Evolutionary conservation across 2,329 filamentous ascomycete genomes (phyloP), one percentile per base, ranked within the genome.

Genomic region (Apiospora arundinis): DNA sequence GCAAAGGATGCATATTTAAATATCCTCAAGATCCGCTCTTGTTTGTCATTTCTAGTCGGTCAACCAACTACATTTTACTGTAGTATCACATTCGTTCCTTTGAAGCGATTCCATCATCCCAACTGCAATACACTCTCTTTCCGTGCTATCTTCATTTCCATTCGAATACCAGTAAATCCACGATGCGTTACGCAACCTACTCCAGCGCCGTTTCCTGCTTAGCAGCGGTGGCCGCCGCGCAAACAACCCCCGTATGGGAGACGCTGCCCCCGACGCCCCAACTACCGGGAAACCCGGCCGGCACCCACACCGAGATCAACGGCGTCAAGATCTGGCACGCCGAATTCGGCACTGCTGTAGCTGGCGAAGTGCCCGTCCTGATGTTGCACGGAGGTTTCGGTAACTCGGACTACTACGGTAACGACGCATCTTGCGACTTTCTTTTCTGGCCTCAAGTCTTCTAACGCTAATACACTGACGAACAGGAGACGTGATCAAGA

Each of bases 341-440:
- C 83, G 72, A 79, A 82, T 74, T 84, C 28, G 49, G 83, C 77
- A 83, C 83, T 70, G 77, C 81, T 42, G 66, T 75, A 9, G 76
- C 78, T 3, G 78, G 78, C 46, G 76, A 77, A 18, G 74, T 77
- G 0, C 82, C 83, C 7, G 77, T 85, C 3, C 79, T 85, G 70
- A 75, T 85, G 70, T 76, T 82, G 60, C 80, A 83, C 73, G 82
- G 82, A 44, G 83, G 83, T 32, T 79, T 84, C 40, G 82, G 82
- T 32, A 83, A 83, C 76, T 83, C 81, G 14, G 81, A 81, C 14
- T 84, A 84, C 72, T 83, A 46, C 23, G 70, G 70, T 72, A 45
- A 45, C 5, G 18, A 52, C 32, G 56, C 44, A 32, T 4, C n/a
- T n/a, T n/a, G n/a, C n/a, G n/a, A n/a, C n/a, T n/a, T n/a, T n/a